Evolutionary conservation across 208 protist species (phyloP), one percentile per base, ranked within the genome.

Genomic region (Leishmania aethiopica): DNA sequence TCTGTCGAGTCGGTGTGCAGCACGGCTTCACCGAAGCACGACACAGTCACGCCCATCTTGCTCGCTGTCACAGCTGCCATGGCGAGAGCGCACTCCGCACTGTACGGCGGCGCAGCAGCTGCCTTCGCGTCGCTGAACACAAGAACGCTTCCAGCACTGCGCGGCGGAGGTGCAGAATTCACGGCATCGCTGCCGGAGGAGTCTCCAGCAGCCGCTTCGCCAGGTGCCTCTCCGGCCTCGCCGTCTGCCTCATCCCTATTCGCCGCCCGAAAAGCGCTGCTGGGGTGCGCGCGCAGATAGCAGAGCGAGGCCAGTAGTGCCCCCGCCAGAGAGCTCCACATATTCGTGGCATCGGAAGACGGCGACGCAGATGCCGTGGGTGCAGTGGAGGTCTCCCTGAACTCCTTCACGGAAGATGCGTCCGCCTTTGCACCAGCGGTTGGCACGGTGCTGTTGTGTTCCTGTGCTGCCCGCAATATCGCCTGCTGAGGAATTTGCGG

Each of bases 31-130:
- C 93, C 92, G 81, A 96, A 96, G 66, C 89, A 84, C 53, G 86
- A 91, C 42, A 93, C 75, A 32, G 83, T 78, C 22, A 88, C 78
- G 57, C 80, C 69, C 62, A 89, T 79, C 82, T 89, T 82, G 53
- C 78, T 84, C 32, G 85, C 62, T 15, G 86, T 82, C 28, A 91
- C 74, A 25, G 86, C 87, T 2, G 90, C 86, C 45, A 90, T 84
- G 37, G 91, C 90, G 28, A 97, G 86, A 28, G 90, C 88, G 73
- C 94, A 95, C 79, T 97, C 92, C 6, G 91, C 77, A 55, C 80
- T 84, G 79, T 92, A 93, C 15, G 86, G 81, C 47, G 93, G 72
- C 11, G 3, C 60, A 17, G 17, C 47, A 25, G 17, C 40, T 55
- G 55, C 64, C 66, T 66, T 51, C 40, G 83, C 67, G 85, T 95